Evolutionary conservation across 1,284 basidiomycete species (phyloP).

Genomic region (Austroboletus niveus): DNA sequence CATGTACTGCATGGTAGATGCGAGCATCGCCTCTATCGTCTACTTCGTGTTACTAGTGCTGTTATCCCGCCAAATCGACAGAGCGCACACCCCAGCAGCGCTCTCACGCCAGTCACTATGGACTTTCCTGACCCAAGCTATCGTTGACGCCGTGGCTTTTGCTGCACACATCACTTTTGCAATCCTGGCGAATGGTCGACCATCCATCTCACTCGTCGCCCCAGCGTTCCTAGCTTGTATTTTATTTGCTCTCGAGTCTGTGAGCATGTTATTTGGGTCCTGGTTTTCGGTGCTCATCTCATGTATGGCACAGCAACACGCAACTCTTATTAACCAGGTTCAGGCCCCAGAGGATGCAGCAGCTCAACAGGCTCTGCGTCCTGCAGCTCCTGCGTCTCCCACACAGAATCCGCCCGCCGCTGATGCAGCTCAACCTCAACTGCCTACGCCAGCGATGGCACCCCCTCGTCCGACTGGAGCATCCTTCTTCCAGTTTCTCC

Average conservation of each 20-base stretch:
- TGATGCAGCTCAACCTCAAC: conserved; percentile 14
- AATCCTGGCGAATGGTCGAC: conserved; percentile 74
- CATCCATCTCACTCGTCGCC: conserved; percentile 75
- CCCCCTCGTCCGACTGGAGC: conserved; percentile 17
- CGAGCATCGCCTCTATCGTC: conserved; percentile 62
- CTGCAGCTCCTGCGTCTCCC: conserved; percentile 2
- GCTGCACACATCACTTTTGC: conserved; percentile 84
- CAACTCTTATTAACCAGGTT: conserved; percentile 74
- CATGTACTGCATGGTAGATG: conserved; percentile 49
- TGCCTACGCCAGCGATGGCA: conserved; percentile 13
- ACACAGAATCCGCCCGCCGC: conserved; percentile 1
- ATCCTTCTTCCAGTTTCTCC: conserved; percentile 49
- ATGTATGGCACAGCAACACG: conserved; percentile 64
- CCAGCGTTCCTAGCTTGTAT: conserved; percentile 79
- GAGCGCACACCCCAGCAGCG: conserved; percentile 75
- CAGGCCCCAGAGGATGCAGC: conserved; percentile 74
- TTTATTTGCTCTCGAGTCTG: conserved; percentile 71
- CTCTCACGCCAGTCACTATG: conserved; percentile 78
- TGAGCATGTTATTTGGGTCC: conserved; percentile 34
- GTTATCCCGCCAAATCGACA: conserved; percentile 70
- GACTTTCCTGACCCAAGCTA: conserved; percentile 75
- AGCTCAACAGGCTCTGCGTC: conserved; percentile 24
- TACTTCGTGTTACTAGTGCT: conserved; percentile 69
- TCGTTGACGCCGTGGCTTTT: conserved; percentile 79
- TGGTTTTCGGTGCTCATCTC: neutral